Percentiles rank a stretch among this genome's conserved stretches.
phyloP scores from a whole-genome alignment of 2,329 filamentous ascomycete genomes.

The Calonectria montana region DNA sequence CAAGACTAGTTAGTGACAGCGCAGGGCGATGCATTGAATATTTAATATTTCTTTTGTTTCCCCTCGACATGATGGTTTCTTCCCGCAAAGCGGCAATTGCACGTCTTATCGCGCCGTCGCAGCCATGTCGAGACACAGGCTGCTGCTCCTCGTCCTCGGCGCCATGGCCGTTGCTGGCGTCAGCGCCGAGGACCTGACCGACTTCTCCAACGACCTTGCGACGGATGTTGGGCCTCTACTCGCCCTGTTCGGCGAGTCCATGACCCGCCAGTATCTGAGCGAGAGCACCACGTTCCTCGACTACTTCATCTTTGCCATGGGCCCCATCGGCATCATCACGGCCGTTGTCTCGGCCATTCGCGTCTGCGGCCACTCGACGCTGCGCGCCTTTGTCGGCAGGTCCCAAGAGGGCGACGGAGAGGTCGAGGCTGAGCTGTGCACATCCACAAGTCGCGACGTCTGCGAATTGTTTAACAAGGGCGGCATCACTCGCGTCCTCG shows the following conservation, averaged over 20 bases:
- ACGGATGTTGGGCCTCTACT: neutral
- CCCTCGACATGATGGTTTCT: neutral
- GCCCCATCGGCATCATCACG: constrained; percentile 53
- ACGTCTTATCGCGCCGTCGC: no score
- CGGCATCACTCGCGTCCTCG: constrained; percentile 46
- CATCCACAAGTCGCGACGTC: constrained; percentile 52
- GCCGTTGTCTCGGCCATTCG: constrained; percentile 45
- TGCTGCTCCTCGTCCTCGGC: neutral
- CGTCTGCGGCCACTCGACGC: constrained; percentile 42
- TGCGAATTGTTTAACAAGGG: constrained; percentile 46
- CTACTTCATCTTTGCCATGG: constrained; percentile 47
- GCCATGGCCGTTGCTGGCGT: neutral
- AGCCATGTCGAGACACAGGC: neutral
- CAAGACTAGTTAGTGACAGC: neutral
- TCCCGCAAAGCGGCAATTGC: neutral
- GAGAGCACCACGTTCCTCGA: constrained; percentile 44
- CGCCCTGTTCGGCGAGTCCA: neutral
- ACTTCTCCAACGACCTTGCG: constrained; percentile 3
- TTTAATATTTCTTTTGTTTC: neutral
- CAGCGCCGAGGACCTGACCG: neutral
- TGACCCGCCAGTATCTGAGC: constrained; percentile 48
- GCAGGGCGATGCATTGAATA: neutral
- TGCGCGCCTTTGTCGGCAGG: constrained; percentile 53
- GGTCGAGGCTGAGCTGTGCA: constrained; percentile 53
- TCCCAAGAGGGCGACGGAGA: constrained; percentile 47